phyloP scores from a whole-genome alignment of 768 basidiomycete genomes.

The Boletus sp. region DNA sequence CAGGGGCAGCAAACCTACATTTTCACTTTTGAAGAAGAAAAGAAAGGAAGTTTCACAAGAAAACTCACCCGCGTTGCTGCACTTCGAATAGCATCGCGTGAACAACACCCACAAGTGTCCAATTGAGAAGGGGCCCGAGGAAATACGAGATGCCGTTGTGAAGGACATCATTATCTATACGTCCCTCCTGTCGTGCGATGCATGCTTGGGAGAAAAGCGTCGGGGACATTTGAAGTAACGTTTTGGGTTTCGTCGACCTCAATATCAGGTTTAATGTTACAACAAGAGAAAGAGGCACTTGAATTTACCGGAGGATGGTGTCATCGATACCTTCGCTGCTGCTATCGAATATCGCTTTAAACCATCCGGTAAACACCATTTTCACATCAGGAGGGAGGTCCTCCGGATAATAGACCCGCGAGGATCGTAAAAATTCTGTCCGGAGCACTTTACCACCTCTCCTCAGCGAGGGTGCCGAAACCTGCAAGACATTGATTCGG shows the following conservation, averaged over 20 bases:
- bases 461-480: constrained; percentile 46
- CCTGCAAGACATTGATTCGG: constrained; percentile 34
- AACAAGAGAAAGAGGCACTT: background rate
- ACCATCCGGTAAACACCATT: constrained; percentile 55
- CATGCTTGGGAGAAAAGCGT: constrained; percentile 67
- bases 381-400: constrained; percentile 43
- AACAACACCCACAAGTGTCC: constrained; percentile 77
- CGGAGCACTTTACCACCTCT: constrained; percentile 46
- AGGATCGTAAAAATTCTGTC: constrained; percentile 50
- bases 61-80: constrained; percentile 48
- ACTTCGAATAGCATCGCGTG: constrained; percentile 61
- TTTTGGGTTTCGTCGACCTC: constrained; percentile 70
- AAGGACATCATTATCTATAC: constrained; percentile 65
- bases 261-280: background rate
- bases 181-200: constrained; percentile 40
- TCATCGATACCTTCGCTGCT: constrained; percentile 82
- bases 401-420: constrained; percentile 39
- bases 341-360: constrained; percentile 74
- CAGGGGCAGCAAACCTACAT: constrained; percentile 43
- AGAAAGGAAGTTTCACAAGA: background rate
- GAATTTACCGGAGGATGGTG: constrained; percentile 56
- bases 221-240: constrained; percentile 62
- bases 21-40: background rate
- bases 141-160: constrained; percentile 79
- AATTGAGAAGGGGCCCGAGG: constrained; percentile 65